Evolutionary conservation across 306 rosid genomes (phyloP).

Genomic region (Pachyrhizus erosus): DNA sequence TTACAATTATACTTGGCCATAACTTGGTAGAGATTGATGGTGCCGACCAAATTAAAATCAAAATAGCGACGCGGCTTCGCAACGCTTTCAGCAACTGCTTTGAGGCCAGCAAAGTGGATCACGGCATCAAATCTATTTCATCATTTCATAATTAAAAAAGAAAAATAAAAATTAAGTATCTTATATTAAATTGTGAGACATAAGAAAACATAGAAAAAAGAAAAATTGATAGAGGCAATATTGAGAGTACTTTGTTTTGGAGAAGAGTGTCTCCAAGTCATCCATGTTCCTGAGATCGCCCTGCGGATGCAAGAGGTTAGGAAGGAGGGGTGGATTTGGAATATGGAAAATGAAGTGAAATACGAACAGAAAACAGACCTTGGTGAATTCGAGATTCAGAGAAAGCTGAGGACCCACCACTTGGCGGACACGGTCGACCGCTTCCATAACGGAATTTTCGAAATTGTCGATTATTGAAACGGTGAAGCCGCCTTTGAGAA

Average conservation of each 20-base stretch:
- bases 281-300: constrained; percentile 79
- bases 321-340: background rate
- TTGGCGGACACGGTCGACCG: constrained; percentile 72
- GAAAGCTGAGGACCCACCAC: constrained; percentile 82
- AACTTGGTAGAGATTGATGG: constrained; percentile 81
- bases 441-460: constrained; percentile 74
- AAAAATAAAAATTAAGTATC: background rate
- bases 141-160: no score
- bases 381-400: constrained; percentile 66
- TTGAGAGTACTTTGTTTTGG: constrained; percentile 56
- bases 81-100: constrained; percentile 93
- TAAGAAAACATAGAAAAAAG: background rate
- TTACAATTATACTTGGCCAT: constrained; percentile 84
- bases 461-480: constrained; percentile 78
- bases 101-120: constrained; percentile 88
- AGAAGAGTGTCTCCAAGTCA: constrained; percentile 81
- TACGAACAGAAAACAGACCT: constrained; percentile 39
- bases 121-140: constrained; percentile 84
- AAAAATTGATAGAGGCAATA: background rate
- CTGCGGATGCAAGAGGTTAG: constrained; percentile 40
- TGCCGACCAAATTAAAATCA: constrained; percentile 76
- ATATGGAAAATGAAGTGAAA: background rate
- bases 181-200: background rate
- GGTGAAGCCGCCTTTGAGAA: constrained; percentile 67
- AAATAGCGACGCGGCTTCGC: constrained; percentile 74